Conservation (phyloP, 2,329 filamentous ascomycete genomes). For the Exophiala viscosa region DNA sequence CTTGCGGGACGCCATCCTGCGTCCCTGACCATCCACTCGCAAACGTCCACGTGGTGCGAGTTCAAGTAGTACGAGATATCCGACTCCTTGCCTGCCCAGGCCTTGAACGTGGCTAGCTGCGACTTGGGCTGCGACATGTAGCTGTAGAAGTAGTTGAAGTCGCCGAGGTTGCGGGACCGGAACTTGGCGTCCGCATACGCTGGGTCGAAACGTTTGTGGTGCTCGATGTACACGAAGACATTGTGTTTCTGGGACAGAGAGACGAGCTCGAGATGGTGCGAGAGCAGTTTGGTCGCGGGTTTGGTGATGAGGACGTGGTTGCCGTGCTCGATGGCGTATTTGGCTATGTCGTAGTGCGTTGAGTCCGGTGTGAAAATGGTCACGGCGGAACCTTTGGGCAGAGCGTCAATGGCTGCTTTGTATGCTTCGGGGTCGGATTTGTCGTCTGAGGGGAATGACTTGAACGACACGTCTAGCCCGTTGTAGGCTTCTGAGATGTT, state of each 20-base stretch:
- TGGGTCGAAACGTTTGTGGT: slow-evolving; percentile 94
- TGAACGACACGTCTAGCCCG: slow-evolving; percentile 78
- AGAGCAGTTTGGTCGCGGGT: slow-evolving; percentile 80
- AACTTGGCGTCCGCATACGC: slow-evolving; percentile 75
- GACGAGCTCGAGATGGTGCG: slow-evolving; percentile 73
- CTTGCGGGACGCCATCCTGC: slow-evolving; percentile 74
- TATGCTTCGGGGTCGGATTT: slow-evolving; percentile 73
- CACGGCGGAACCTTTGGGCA: slow-evolving; percentile 76
- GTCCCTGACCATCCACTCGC: slow-evolving; percentile 84
- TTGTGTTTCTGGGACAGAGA: slow-evolving; percentile 67
- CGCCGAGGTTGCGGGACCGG: slow-evolving; percentile 71
- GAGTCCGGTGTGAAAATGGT: slow-evolving; percentile 95
- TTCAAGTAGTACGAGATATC: slow-evolving; percentile 97
- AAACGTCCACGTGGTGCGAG: slow-evolving; percentile 89
- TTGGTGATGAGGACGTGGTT: slow-evolving; percentile 94
- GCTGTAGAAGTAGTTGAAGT: slow-evolving; percentile 98
- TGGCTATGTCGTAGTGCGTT: slow-evolving; percentile 85
- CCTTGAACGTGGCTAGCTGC: slow-evolving; percentile 90
- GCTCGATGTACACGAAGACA: slow-evolving; percentile 90
- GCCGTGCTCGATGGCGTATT: slow-evolving; percentile 83
- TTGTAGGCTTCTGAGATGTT: slow-evolving; percentile 91
- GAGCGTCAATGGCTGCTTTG: slow-evolving; percentile 80
- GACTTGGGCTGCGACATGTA: slow-evolving; percentile 95
- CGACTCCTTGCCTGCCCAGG: slow-evolving; percentile 85
- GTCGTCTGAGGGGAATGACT: slow-evolving; percentile 75